Conservation (phyloP, 345 rosid species). For the Eucalyptus erythrocorys region DNA sequence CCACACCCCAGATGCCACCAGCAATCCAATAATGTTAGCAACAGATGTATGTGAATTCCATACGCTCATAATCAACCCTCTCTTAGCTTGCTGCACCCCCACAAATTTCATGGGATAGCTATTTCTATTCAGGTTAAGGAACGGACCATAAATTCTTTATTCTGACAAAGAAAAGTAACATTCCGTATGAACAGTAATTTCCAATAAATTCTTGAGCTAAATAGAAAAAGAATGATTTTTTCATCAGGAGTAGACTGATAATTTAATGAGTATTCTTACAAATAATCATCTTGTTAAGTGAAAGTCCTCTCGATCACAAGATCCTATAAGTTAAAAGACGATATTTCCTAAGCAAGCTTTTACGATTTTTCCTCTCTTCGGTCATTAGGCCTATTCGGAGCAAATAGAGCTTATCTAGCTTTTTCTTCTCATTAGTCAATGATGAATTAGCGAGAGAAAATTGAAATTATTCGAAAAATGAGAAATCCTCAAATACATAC, state of each 20-base stretch:
- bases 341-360: background rate
- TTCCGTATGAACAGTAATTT: background rate
- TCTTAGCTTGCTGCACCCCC: slow-evolving; percentile 27
- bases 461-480: background rate
- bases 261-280: background rate
- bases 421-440: too few relatives aligned
- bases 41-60: slow-evolving; percentile 87
- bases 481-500: background rate
- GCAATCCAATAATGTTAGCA: slow-evolving; percentile 75
- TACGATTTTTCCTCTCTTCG: too few relatives aligned
- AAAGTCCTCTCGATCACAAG: background rate
- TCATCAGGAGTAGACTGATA: background rate
- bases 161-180: too few relatives aligned
- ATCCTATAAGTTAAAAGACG: background rate
- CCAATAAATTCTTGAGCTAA: background rate
- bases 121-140: too few relatives aligned
- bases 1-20: slow-evolving; percentile 60
- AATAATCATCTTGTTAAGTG: background rate
- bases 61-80: slow-evolving; percentile 84
- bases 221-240: background rate
- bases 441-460: too few relatives aligned
- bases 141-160: too few relatives aligned
- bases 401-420: too few relatives aligned
- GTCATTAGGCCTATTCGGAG: too few relatives aligned
- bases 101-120: too few relatives aligned